phyloP scores from a whole-genome alignment of 2,329 filamentous ascomycete species.

The Xylariaceae sp. region DNA sequence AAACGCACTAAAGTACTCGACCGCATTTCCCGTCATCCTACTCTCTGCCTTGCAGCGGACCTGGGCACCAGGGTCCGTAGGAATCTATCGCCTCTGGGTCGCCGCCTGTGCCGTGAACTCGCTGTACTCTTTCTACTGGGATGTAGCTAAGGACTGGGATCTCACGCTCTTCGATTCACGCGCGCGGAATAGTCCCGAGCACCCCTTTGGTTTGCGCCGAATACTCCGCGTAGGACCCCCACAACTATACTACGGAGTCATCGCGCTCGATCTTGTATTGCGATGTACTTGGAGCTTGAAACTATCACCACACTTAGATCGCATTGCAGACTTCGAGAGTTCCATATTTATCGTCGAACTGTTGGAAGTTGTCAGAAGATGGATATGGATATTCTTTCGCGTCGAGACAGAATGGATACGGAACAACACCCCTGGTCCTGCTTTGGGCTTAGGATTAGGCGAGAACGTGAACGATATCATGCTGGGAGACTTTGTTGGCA shows the following conservation, averaged over 20 bases:
- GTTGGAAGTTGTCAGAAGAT: slow-evolving; percentile 80
- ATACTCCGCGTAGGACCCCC: slow-evolving; percentile 69
- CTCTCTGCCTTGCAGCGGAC: slow-evolving; percentile 68
- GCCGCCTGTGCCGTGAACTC: slow-evolving; percentile 76
- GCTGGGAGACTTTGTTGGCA: slow-evolving; percentile 64
- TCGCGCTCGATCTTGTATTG: slow-evolving; percentile 73
- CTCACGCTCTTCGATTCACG: slow-evolving; percentile 70
- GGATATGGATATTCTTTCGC: slow-evolving; percentile 96
- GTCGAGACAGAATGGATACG: slow-evolving; percentile 90
- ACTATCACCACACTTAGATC: slow-evolving; percentile 75
- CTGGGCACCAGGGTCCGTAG: slow-evolving; percentile 35
- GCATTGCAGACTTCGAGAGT: slow-evolving; percentile 80
- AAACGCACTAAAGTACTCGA: slow-evolving; percentile 94
- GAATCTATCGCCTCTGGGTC: slow-evolving; percentile 60
- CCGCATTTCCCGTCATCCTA: slow-evolving; percentile 86
- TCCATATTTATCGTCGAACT: slow-evolving; percentile 85
- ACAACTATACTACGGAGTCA: slow-evolving; percentile 76
- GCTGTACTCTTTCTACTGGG: slow-evolving; percentile 97
- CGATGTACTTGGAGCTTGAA: slow-evolving; percentile 91
- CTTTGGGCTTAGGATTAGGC: slow-evolving; percentile 40
- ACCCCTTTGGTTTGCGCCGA: slow-evolving; percentile 74
- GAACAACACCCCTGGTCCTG: slow-evolving; percentile 34
- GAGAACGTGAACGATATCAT: slow-evolving; percentile 65
- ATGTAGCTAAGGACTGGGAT: slow-evolving; percentile 95
- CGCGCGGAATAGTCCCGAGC: slow-evolving; percentile 50